Evolutionary conservation across 2,329 filamentous ascomycete species (phyloP).

Genomic region (Claviceps quebecensis): DNA sequence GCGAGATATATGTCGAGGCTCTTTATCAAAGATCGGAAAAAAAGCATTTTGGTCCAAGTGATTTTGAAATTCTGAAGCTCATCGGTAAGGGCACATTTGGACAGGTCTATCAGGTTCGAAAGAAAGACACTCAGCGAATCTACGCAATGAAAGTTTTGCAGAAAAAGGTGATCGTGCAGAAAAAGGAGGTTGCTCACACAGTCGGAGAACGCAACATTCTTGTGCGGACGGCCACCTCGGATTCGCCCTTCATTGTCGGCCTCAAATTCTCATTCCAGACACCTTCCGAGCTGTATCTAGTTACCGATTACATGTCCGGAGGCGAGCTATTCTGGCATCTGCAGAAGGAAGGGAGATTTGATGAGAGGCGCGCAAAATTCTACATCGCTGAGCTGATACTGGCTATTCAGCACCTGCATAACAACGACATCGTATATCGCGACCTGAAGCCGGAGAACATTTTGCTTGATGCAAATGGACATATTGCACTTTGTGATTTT

Average conservation of each 20-base stretch:
- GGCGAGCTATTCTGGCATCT: conserved; percentile 98
- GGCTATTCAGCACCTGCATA: conserved; percentile 85
- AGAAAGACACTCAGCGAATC: conserved; percentile 89
- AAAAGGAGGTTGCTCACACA: conserved; percentile 97
- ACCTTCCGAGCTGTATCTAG: conserved; percentile 89
- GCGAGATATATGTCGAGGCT: conserved; percentile 80
- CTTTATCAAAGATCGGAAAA: conserved; percentile 77
- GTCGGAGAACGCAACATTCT: conserved; percentile 95
- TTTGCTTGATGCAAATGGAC: conserved; percentile 86
- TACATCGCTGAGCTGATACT: conserved; percentile 97
- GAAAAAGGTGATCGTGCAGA: conserved; percentile 99
- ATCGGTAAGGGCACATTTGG: conserved; percentile 98
- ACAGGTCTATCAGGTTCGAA: conserved; percentile 95
- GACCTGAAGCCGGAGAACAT: conserved; percentile 98
- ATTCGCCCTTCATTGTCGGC: conserved; percentile 94
- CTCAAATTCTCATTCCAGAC: conserved; percentile 99
- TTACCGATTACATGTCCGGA: conserved; percentile 98
- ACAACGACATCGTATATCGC: conserved; percentile 95
- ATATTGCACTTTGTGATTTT: conserved; percentile 96
- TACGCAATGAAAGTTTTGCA: conserved; percentile 99
- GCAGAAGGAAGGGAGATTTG: conserved; percentile 91
- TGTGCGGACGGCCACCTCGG: conserved; percentile 85
- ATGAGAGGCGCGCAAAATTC: conserved; percentile 90
- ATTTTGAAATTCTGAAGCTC: conserved; percentile 90
- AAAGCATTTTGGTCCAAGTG: conserved; percentile 83